These are phyloP conservation scores for Ilex asprella DNA, from an alignment of 257 asterid species.

Conservation along the genomic window DNA sequence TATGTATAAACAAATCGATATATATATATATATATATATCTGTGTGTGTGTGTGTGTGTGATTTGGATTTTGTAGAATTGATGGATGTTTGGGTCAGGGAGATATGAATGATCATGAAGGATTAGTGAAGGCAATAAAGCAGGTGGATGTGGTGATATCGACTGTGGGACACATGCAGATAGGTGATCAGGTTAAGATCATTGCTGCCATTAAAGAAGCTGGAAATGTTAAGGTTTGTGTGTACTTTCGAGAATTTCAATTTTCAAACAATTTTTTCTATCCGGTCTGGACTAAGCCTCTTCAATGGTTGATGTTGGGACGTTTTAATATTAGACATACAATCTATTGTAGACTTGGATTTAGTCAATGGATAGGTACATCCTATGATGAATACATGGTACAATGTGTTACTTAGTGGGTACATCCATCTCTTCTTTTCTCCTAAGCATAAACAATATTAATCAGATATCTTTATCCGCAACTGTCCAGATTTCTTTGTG, in stretches of 20 bases:
- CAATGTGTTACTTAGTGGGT: no score
- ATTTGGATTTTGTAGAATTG: not conserved
- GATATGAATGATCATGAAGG: constrained; percentile 54
- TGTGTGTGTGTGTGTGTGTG: not conserved
- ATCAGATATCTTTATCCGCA: no score
- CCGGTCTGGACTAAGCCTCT: no score
- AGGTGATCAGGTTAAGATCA: constrained; percentile 49
- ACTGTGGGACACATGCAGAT: constrained; percentile 43
- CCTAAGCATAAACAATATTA: no score
- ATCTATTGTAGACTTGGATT: no score
- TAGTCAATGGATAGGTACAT: no score
- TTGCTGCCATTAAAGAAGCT: constrained; percentile 66
- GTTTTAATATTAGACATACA: no score
- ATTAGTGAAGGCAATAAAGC: constrained; percentile 56
- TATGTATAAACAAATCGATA: constrained; percentile 13
- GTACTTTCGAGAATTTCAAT: no score
- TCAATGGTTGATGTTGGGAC: no score
- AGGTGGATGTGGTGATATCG: constrained; percentile 68
- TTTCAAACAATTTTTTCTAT: no score
- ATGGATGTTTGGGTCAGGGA: constrained; percentile 28
- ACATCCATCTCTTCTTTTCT: not conserved
- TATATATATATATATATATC: not conserved
- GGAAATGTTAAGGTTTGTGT: constrained; percentile 58
- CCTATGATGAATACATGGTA: no score
- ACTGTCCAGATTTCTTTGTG: no score